Base-by-base conservation (phyloP, 805 yeast species). In the Monosporozyma servazzii region DNA sequence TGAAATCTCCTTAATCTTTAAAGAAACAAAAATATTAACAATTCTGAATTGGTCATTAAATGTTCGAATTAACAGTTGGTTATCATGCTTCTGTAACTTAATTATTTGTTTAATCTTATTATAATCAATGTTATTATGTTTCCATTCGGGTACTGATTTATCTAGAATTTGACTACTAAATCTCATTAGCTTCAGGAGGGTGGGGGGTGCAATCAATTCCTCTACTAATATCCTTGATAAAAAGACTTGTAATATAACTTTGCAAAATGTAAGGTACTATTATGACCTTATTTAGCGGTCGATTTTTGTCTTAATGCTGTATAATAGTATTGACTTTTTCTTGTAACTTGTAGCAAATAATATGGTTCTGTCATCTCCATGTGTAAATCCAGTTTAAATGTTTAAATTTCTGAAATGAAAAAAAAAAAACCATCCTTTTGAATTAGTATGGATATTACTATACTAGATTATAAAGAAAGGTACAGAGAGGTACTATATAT, bases 141-240 rank as follows among this genome's bases (percentile, higher is more conserved):
- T 78, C 97, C 98, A 90, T 70, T 87, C 93, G 1, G 90, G 88
- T 23, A 88, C 85, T 11, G 96, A 85, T 58, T 88, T 75, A 56
- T 79, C 81, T 49, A 77, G 72, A 21, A 90, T 75, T 61, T 85
- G 89, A 42, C 79, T 74, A 48, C 96, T 96, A 67, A 89, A 90
- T 69, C 88, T 91, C 98, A 90, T 90, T 15, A 27, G 37, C 17
- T 33, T 15, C 9, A 4, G 33, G 33, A 25, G 33, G 33, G n/a
- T n/a, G n/a, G 5, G 33, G 33, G 15, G 15, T 30, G 33, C 11
- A 30, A 30, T 11, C 8, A 10, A 30, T 30, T 30, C 33, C 33
- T 30, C n/a, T 33, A 13, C n/a, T 15, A 13, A 25, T 25, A 5
- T 25, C 27, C 27, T 25, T 25, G 27, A 25, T 25, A 25, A 25